Evolutionary conservation across 23 red algal species (phyloP).

Genomic region (Chondrus crispus): DNA sequence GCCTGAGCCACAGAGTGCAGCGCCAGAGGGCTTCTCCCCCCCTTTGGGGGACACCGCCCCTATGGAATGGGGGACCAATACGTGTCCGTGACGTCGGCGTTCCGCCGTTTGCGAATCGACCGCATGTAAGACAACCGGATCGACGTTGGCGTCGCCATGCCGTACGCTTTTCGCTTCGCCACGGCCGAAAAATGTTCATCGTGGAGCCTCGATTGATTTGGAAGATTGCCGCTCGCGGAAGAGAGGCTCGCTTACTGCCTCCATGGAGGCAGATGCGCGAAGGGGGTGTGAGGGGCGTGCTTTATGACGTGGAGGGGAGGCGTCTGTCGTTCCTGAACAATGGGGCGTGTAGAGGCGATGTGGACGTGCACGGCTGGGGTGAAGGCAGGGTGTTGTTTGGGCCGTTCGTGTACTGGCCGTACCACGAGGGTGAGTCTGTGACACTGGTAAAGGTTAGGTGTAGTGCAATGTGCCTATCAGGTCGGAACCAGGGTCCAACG

Average conservation of each 20-base stretch:
- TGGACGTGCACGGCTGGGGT: background rate
- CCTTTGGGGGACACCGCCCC: too few relatives aligned
- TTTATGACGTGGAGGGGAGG: background rate
- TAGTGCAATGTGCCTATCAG: too few relatives aligned
- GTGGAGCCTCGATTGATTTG: constrained; percentile 19
- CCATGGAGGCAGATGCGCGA: background rate
- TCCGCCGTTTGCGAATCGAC: background rate
- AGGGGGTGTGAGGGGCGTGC: background rate
- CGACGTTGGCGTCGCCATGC: constrained; percentile 4
- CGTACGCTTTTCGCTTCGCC: background rate
- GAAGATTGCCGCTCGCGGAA: background rate
- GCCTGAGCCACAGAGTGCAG: too few relatives aligned
- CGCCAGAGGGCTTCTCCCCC: too few relatives aligned
- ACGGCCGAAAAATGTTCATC: background rate
- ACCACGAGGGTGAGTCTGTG: background rate
- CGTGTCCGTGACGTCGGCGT: background rate
- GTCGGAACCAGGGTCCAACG: too few relatives aligned
- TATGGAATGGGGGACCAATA: too few relatives aligned
- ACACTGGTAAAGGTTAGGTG: background rate
- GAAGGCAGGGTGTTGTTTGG: background rate
- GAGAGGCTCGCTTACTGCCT: background rate
- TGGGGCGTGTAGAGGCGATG: background rate
- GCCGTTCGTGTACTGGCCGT: constrained; percentile 5
- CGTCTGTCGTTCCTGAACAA: background rate
- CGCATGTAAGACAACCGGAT: background rate